Evolutionary conservation across 2,329 filamentous ascomycete genomes (phyloP).

Genomic region (Botrytis medusae): DNA sequence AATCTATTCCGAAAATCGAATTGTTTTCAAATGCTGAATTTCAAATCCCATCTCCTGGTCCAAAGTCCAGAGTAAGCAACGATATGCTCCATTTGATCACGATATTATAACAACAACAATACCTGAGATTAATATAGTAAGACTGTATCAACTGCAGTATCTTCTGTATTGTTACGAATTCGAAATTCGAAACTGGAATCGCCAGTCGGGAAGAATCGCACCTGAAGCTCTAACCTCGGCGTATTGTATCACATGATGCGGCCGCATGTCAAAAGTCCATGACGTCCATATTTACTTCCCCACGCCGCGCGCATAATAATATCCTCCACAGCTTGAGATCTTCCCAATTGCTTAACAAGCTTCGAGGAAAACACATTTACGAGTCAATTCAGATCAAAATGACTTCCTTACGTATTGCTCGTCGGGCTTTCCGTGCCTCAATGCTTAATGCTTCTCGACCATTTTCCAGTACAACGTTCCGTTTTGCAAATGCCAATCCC

Average conservation of each 20-base stretch:
- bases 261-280: slow-evolving; percentile 3
- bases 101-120: background rate
- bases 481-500: slow-evolving; percentile 24
- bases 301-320: background rate
- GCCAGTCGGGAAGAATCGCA: background rate
- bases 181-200: background rate
- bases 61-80: background rate
- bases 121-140: background rate
- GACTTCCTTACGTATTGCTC: slow-evolving; percentile 16
- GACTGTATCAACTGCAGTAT: background rate
- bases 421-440: slow-evolving; percentile 16
- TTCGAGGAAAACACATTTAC: background rate
- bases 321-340: background rate
- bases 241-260: slow-evolving; percentile 1
- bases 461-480: slow-evolving; percentile 17
- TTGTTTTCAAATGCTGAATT: background rate
- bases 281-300: slow-evolving; percentile 7
- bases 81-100: background rate
- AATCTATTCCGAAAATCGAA: background rate
- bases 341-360: background rate
- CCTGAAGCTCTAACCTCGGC: background rate
- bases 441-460: slow-evolving; percentile 14
- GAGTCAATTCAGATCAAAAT: background rate
- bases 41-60: background rate
- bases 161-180: background rate